A percentile compares a stretch with the other conserved stretches of the same genome.
These are phyloP conservation scores for Paspalum notatum DNA, from an alignment of 176 grass and related monocot genomes.

Conservation along the genomic window DNA sequence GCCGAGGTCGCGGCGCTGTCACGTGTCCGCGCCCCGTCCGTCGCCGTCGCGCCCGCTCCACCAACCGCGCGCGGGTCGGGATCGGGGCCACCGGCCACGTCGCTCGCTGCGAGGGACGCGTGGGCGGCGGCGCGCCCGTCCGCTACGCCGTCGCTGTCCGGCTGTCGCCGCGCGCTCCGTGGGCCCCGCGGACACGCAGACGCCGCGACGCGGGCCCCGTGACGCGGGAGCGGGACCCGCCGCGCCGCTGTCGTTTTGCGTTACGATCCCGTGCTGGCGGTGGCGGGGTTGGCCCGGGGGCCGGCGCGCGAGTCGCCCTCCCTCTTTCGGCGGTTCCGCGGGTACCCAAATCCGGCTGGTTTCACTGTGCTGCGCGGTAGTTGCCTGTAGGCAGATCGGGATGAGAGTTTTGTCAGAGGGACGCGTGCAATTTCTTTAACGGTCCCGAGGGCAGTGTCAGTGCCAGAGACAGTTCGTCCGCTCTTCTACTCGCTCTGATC, in stretches of 20 bases:
- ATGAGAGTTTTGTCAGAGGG: background rate
- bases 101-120: slow-evolving; percentile 6
- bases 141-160: slow-evolving; percentile 19
- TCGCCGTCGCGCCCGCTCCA: slow-evolving; percentile 25
- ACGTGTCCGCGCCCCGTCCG: background rate
- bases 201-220: too few species aligned
- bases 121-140: background rate
- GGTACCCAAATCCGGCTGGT: slow-evolving; percentile 4
- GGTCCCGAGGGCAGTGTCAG: too few species aligned
- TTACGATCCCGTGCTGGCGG: background rate
- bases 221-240: background rate
- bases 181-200: slow-evolving; percentile 26
- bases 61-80: slow-evolving; percentile 10
- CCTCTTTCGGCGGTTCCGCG: background rate
- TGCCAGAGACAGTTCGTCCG: too few species aligned
- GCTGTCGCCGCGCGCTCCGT: background rate
- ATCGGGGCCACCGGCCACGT: slow-evolving; percentile 26
- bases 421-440: background rate
- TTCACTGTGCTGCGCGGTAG: background rate
- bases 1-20: slow-evolving; percentile 7
- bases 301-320: background rate
- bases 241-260: background rate
- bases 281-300: background rate
- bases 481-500: too few species aligned
- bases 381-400: background rate